phyloP scores from a whole-genome alignment of 192 early-diverging fungal species.

The Coemansia sp. region DNA sequence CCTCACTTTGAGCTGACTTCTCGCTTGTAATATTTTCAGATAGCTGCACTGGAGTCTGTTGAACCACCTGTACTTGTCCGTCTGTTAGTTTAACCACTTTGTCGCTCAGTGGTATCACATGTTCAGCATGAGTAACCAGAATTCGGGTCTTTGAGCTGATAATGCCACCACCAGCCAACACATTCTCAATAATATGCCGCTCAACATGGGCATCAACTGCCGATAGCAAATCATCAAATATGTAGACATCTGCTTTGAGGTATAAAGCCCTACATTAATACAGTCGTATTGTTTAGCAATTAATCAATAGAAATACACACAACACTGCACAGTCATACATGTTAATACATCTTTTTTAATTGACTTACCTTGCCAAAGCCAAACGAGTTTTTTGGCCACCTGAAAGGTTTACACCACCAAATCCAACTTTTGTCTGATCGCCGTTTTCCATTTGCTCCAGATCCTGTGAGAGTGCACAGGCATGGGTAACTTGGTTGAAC shows the following conservation, averaged over 20 bases:
- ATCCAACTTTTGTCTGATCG: constrained; percentile 59
- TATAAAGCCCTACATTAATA: constrained; percentile 62
- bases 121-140: constrained; percentile 43
- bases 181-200: constrained; percentile 56
- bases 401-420: constrained; percentile 57
- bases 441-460: constrained; percentile 10
- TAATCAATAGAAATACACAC: not conserved
- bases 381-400: constrained; percentile 69
- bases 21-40: not conserved
- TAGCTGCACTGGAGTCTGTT: constrained; percentile 7
- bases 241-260: constrained; percentile 59
- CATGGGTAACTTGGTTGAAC: constrained; percentile 20
- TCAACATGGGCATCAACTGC: constrained; percentile 67
- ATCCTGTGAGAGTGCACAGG: constrained; percentile 34
- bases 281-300: not conserved
- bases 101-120: constrained; percentile 29
- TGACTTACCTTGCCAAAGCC: constrained; percentile 55
- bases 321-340: not conserved
- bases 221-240: constrained; percentile 70
- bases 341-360: not conserved
- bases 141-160: constrained; percentile 50
- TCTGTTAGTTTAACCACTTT: constrained; percentile 18
- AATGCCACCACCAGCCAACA: constrained; percentile 33
- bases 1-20: not conserved
- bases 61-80: not conserved